Base-by-base conservation (phyloP, 2,329 filamentous ascomycete genomes). In the Apiospora hydei region DNA sequence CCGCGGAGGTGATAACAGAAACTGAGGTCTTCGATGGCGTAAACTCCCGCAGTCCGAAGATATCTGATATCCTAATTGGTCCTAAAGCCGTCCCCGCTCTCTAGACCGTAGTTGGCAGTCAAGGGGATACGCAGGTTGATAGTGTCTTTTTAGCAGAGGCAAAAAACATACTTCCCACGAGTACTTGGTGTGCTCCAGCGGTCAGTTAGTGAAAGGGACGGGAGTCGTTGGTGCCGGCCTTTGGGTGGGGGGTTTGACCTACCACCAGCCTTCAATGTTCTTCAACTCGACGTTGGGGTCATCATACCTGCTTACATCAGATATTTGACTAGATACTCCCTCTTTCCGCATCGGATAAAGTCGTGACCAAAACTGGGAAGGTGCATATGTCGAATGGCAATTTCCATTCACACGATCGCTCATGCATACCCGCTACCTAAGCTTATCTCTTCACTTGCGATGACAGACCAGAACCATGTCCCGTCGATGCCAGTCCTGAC, bases 391-490 rank as follows among this genome's bases (percentile, higher is more conserved):
- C 53, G n/a, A 61, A 61, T 13, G 30, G 7, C 8, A n/a, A 61
- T 16, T 61, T 38, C 30, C 53, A 21, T n/a, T 13, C 18, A 21
- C 8, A 61, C 30, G 18, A 61, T 61, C 16, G 30, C 53, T 61
- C n/a, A 61, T 61, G 53, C 53, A 38, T 61, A 38, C 53, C 30
- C 30, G 53, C 8, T 30, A 30, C 26, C 26, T 3, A 38, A 61
- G 30, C 30, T 38, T 61, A 61, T 61, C 53, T 61, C 30, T 38
- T n/a, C 53, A 21, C 53, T 61, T 61, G 53, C 21, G 53, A 38
- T 61, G 16, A 61, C 10, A 8, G 38, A n/a, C 30, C 53, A 30
- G 7, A 34, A n/a, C 3, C 7, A 26, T 13, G 10, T 4, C 18
- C 34, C 18, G 18, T 18, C 8, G 34, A 16, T 38, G 53, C 30